Conservation (phyloP, 129 eudicot species). For the Glebionis coronaria region DNA sequence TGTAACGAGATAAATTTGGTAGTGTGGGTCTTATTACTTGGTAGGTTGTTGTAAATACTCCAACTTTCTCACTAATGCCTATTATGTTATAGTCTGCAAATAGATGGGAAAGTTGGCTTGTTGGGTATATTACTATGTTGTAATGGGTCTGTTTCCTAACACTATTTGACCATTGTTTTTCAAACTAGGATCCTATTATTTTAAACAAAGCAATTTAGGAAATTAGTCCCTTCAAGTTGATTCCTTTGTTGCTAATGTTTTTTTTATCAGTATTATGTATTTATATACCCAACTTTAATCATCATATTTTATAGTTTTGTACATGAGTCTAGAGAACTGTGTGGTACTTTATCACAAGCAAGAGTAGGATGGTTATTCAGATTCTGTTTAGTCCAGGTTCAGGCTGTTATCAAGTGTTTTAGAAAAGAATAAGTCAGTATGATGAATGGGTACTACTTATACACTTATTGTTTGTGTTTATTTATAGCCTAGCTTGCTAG, state of each 20-base stretch:
- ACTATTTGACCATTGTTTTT: not conserved
- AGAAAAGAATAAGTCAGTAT: constrained; percentile 2
- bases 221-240: not conserved
- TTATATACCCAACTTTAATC: not conserved
- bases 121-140: too few species aligned
- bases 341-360: not conserved
- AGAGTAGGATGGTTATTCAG: constrained; percentile 2
- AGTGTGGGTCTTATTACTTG: constrained; percentile 4
- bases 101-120: too few species aligned
- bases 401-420: constrained; percentile 3
- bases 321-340: not conserved
- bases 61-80: not conserved
- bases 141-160: not conserved
- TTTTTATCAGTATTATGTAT: not conserved
- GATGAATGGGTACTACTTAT: not conserved
- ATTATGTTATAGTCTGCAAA: not conserved
- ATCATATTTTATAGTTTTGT: not conserved
- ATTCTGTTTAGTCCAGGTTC: constrained; percentile 13
- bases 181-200: not conserved
- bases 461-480: not conserved
- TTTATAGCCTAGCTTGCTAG: not conserved
- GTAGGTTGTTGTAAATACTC: constrained; percentile 1
- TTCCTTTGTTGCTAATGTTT: not conserved
- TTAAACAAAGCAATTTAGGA: constrained; percentile 11
- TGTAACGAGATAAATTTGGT: not conserved